phyloP scores from a whole-genome alignment of 2,329 filamentous ascomycete genomes.

The Hypoxylon sp. region DNA sequence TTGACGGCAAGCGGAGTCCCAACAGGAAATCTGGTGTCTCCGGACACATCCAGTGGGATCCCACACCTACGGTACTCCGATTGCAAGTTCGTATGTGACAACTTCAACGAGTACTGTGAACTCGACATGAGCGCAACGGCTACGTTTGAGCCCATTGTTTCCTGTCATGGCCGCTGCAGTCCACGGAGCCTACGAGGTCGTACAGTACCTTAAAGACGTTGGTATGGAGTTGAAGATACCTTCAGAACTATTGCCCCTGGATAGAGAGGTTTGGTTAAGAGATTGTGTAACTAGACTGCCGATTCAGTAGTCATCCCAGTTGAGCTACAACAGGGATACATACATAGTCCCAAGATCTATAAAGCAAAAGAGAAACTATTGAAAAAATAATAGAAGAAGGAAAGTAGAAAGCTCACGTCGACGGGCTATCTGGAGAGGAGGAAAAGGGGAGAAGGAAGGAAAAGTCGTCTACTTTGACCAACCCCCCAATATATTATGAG shows the following conservation, averaged over 20 bases:
- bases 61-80: not conserved
- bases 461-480: not conserved
- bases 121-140: not conserved
- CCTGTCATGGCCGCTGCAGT: conserved; percentile 5
- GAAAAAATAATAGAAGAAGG: not conserved
- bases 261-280: conserved; percentile 11
- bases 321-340: not conserved
- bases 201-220: not conserved
- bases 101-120: conserved; percentile 11
- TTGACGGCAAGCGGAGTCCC: not conserved
- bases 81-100: conserved; percentile 15
- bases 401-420: not conserved
- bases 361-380: not conserved
- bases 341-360: not conserved
- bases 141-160: conserved; percentile 1
- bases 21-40: not conserved
- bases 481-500: not conserved
- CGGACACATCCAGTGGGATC: not conserved
- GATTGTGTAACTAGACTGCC: conserved; percentile 14
- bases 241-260: conserved; percentile 1
- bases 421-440: not conserved
- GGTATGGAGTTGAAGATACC: conserved; percentile 9
- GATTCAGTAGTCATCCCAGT: not conserved
- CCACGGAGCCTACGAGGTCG: conserved; percentile 1
- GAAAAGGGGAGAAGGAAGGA: not conserved